phyloP scores from a whole-genome alignment of 768 basidiomycete species.

The Lactifluus rugatus region DNA sequence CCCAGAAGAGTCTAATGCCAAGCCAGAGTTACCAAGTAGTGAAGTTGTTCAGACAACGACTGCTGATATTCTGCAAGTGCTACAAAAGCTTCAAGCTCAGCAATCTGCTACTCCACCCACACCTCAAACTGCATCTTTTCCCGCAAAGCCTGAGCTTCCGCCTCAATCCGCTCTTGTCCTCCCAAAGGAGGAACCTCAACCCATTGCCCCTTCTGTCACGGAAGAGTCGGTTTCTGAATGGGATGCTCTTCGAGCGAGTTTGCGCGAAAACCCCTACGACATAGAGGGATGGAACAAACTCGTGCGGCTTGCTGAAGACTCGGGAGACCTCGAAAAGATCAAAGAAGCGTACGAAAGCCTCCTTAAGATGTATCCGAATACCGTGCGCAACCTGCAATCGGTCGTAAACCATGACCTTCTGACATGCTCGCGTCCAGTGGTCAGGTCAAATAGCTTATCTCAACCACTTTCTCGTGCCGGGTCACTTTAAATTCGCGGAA shows the following conservation, averaged over 20 bases:
- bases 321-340: conserved; percentile 70
- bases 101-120: conserved; percentile 11
- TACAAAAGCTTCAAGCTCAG: conserved; percentile 17
- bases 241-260: conserved; percentile 49
- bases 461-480: conserved; percentile 59
- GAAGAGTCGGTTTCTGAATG: conserved; percentile 47
- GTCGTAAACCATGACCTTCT: conserved; percentile 20
- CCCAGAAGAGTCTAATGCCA: conserved; percentile 9
- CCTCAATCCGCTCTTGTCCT: conserved; percentile 1
- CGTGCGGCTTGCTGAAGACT: conserved; percentile 65
- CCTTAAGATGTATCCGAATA: conserved; percentile 82
- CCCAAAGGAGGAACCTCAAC: conserved; percentile 14
- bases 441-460: conserved; percentile 81
- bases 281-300: conserved; percentile 72
- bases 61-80: conserved; percentile 15
- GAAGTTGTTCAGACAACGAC: conserved; percentile 14
- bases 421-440: conserved; percentile 38
- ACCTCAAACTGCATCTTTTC: conserved; percentile 7
- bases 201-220: conserved; percentile 18
- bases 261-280: conserved; percentile 62
- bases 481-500: conserved; percentile 69
- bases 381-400: conserved; percentile 48
- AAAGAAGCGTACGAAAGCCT: conserved; percentile 75
- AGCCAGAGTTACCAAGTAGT: conserved; percentile 9
- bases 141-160: conserved; percentile 1